Evolutionary conservation across 805 yeast species (phyloP), one percentile per base, ranked within the genome.

Genomic region (Komagataella kurtzmanii): DNA sequence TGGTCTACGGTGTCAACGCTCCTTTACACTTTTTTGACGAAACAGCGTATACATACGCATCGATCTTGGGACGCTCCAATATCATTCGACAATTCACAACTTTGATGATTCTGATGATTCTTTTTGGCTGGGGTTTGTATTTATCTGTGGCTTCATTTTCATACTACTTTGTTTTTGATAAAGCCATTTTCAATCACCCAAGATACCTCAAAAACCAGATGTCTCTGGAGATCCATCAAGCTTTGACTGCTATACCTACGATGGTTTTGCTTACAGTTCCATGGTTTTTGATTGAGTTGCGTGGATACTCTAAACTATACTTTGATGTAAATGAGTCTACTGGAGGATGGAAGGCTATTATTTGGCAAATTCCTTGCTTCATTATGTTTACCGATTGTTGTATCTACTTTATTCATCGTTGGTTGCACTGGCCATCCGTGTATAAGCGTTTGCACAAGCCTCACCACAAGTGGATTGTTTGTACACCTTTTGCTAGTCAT

Each of bases 391-490:
- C 99, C 1, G 99, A 93, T 69, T 84, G 88, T 65, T 85, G 91
- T 52, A 89, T 93, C 61, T 93, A 93, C 66, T 74, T 85, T 62
- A 84, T 89, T 59, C 99, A 93, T 71, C 81, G 98, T 65, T 79
- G 87, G 78, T 76, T 93, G 62, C 99, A 93, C 67, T 88, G 93
- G 88, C 97, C 97, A 19, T 59, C 74, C 17, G 83, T 93, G 45
- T 93, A 93, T 79, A 90, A 85, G 72, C 66, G 61, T 23, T 72
- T 93, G 55, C 99, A 93, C 73, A 93, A 93, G 72, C 97, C 97
- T 10, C 99, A 93, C 69, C 99, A 93, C 77, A 93, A 93, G 71
- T 93, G 99, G 99, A 81, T 93, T 59, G 97, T 93, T 45, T 91
- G 98, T 55, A 91, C 99, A 7, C 99, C 99, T 47, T 93, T 85